Conservation (phyloP, 208 protist genomes). For the Blastocrithidia nonstop region DNA sequence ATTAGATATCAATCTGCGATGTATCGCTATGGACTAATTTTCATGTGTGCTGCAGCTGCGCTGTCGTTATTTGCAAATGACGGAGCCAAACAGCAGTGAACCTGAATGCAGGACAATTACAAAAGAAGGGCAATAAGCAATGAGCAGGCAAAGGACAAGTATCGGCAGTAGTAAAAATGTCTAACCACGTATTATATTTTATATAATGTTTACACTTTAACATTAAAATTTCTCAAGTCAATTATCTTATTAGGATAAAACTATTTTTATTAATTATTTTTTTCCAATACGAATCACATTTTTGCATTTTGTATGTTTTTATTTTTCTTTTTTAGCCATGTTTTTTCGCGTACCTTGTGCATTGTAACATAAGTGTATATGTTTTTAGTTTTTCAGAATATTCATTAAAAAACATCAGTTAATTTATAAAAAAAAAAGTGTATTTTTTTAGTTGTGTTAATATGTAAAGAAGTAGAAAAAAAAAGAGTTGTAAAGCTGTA, state of each 20-base stretch:
- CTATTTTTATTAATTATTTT: slow-evolving; percentile 2
- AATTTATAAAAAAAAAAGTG: too few species aligned
- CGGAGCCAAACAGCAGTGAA: slow-evolving; percentile 30
- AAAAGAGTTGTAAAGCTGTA: too few species aligned
- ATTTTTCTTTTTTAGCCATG: background rate
- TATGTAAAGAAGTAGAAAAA: too few species aligned
- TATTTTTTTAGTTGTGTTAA: too few species aligned
- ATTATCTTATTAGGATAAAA: background rate
- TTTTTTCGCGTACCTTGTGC: slow-evolving; percentile 1
- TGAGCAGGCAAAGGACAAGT: background rate
- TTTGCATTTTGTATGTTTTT: slow-evolving; percentile 5
- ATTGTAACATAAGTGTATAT: too few species aligned
- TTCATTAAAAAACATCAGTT: too few species aligned
- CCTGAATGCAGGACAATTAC: slow-evolving; percentile 47
- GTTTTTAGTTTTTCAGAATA: too few species aligned
- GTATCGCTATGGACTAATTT: slow-evolving; percentile 55
- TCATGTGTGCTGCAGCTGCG: slow-evolving; percentile 49
- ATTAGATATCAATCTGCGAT: slow-evolving; percentile 35
- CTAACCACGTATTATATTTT: background rate
- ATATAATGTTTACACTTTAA: slow-evolving; percentile 8
- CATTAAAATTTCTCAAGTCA: background rate
- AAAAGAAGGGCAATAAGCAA: background rate
- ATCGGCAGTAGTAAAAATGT: background rate
- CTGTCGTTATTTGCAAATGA: slow-evolving; percentile 28
- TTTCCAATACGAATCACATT: background rate